These are phyloP conservation scores for Euphorbia peplus DNA, from an alignment of 345 rosid genomes.

Conservation along the genomic window DNA sequence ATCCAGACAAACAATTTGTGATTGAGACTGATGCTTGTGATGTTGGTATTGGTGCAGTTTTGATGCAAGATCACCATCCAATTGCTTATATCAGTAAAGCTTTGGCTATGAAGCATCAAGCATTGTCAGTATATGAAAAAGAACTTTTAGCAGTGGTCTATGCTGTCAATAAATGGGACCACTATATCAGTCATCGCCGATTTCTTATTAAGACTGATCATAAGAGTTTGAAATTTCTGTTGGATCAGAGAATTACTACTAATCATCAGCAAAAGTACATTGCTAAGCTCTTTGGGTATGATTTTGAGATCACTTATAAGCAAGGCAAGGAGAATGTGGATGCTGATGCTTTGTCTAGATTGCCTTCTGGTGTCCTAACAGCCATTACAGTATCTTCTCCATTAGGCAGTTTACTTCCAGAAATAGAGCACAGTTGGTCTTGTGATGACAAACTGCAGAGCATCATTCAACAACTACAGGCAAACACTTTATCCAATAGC, in stretches of 20 bases:
- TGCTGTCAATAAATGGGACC: background rate
- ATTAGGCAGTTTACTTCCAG: background rate
- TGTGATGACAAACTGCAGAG: too few species aligned
- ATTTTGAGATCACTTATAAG: background rate
- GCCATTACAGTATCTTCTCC: background rate
- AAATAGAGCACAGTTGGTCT: background rate
- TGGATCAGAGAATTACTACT: background rate
- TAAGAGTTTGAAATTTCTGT: background rate
- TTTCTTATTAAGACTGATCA: background rate
- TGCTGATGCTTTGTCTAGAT: background rate
- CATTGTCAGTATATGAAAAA: conserved; percentile 5
- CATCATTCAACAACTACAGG: background rate
- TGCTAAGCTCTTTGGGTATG: background rate
- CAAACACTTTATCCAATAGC: background rate
- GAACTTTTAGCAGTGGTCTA: background rate
- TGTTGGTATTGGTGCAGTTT: background rate
- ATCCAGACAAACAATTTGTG: background rate
- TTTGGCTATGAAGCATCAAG: background rate
- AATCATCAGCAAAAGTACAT: background rate
- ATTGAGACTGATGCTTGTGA: background rate
- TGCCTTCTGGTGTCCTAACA: too few species aligned
- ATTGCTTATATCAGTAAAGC: background rate
- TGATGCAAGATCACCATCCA: background rate
- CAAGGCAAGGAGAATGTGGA: background rate
- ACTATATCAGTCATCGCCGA: background rate